Percentiles rank a stretch among this genome's conserved stretches.
phyloP scores from a whole-genome alignment of 176 grass and related monocot genomes.

The Triticum turgidum region DNA sequence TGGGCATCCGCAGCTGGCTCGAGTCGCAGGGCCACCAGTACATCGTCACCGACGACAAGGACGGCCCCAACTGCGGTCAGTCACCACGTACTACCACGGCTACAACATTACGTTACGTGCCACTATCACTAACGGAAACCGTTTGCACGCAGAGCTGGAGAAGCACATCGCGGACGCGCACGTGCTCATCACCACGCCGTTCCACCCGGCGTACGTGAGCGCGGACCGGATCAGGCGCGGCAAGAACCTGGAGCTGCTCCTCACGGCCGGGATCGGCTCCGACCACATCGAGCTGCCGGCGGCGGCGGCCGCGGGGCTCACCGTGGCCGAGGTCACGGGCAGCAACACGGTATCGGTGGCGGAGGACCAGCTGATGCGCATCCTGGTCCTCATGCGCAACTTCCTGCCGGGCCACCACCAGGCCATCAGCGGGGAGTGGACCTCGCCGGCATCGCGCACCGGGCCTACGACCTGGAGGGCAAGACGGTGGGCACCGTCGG shows the following conservation, averaged over 20 bases:
- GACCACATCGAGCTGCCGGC: constrained; percentile 9
- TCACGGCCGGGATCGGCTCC: constrained; percentile 21
- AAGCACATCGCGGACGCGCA: constrained; percentile 55
- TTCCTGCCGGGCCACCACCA: constrained; percentile 45
- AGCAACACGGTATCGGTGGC: constrained; percentile 65
- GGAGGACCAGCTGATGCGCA: constrained; percentile 52
- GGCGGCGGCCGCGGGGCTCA: constrained; percentile 19
- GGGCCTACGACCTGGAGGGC: constrained; percentile 47
- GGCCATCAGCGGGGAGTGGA: constrained; percentile 39
- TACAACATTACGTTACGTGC: too few relatives aligned
- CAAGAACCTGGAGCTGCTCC: constrained; percentile 41
- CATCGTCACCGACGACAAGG: constrained; percentile 85
- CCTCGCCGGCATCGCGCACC: constrained; percentile 46
- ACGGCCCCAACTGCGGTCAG: constrained; percentile 74
- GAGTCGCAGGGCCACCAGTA: constrained; percentile 81
- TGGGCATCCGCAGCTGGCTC: constrained; percentile 68
- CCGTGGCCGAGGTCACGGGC: constrained; percentile 54
- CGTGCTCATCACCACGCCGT: constrained; percentile 52
- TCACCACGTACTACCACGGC: background rate
- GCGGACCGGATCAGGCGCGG: constrained; percentile 30
- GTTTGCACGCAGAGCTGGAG: constrained; percentile 36
- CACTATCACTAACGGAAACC: too few relatives aligned
- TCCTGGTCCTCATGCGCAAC: constrained; percentile 55
- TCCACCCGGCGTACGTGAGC: constrained; percentile 61
- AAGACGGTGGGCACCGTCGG: constrained; percentile 59